These are phyloP conservation scores for Caryopteris hybrid DNA, from an alignment of 305 asterid genomes.

Conservation along the genomic window DNA sequence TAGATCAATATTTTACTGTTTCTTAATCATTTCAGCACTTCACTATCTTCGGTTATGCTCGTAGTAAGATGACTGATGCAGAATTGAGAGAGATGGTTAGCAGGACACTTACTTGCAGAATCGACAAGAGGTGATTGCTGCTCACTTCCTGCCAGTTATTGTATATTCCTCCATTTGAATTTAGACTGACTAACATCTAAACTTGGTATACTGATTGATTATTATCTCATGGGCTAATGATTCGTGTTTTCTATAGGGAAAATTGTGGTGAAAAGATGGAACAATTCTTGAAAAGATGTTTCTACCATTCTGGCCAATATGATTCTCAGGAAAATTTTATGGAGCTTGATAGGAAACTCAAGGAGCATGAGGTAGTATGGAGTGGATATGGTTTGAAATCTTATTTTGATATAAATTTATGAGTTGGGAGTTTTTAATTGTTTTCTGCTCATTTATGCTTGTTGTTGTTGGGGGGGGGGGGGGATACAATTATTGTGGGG, in stretches of 20 bases:
- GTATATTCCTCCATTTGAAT: no score
- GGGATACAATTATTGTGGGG: background rate
- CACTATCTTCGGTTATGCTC: conserved; percentile 86
- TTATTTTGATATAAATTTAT: conserved; percentile 4
- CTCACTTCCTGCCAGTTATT: background rate
- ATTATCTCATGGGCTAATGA: background rate
- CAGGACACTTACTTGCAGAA: conserved; percentile 92
- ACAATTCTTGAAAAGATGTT: conserved; percentile 76
- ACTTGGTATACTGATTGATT: background rate
- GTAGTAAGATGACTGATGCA: conserved; percentile 96
- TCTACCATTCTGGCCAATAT: conserved; percentile 88
- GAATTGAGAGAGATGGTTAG: conserved; percentile 88
- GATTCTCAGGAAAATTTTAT: conserved; percentile 64
- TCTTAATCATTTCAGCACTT: conserved; percentile 57
- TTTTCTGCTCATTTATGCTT: conserved; percentile 2
- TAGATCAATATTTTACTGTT: background rate
- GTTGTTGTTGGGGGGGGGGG: no score
- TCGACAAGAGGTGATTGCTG: conserved; percentile 67
- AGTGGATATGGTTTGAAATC: background rate
- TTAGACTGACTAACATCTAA: no score
- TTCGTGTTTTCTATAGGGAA: conserved; percentile 45
- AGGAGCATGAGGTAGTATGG: conserved; percentile 76
- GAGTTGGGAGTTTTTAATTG: background rate
- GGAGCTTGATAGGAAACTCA: conserved; percentile 70
- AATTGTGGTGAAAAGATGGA: conserved; percentile 94